Base-by-base conservation (phyloP, 2,329 filamentous ascomycete species). In the Xylaria arbuscula region DNA sequence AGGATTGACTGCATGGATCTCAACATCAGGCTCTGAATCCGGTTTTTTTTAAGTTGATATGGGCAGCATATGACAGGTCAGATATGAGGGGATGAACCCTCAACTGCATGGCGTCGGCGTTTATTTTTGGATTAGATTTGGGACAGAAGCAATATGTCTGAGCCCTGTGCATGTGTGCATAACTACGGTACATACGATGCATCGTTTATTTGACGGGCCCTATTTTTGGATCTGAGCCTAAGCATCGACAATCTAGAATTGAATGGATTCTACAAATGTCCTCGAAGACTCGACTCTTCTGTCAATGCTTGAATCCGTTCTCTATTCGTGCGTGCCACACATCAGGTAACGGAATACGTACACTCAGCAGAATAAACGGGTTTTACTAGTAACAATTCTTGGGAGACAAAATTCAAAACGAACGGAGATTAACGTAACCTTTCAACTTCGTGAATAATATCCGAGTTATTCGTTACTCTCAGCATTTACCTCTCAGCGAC, bases 1-100 rank as follows among this genome's bases (percentile, higher is more conserved):
- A 88, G 92, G 74, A 88, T 99, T 72, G 93, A 95, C 66, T 98
- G 94, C 79, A 87, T 99, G 80, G 94, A 97, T 80, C 88, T 98
- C 36, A 90, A 94, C 75, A 89, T 98, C 62, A 86, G 93, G 71
- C 82, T 97, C 72, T 96, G 76, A 83, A 48, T 36, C 40, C n/a
- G 22, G 36, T 40, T 60, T 5, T 48, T 45, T 28, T 28, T 45
- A 55, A 47, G n/a, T 50, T 22, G 51, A 32, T 28, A 40, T 22
- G 34, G 28, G 38, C 10, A 64, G 32, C 48, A 56, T 61, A 64
- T 53, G 64, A 59, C 66, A 69, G 40, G 59, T 64, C 56, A 61
- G 28, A 50, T 51, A 34, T 57, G 32, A 34, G 40, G 48, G 24
- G 9, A 34, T n/a, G 3, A 28, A 40, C 57, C 57, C 57, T 60